Base-by-base conservation (phyloP, 164 flowering plant genomes). In the Umbellularia californica region DNA sequence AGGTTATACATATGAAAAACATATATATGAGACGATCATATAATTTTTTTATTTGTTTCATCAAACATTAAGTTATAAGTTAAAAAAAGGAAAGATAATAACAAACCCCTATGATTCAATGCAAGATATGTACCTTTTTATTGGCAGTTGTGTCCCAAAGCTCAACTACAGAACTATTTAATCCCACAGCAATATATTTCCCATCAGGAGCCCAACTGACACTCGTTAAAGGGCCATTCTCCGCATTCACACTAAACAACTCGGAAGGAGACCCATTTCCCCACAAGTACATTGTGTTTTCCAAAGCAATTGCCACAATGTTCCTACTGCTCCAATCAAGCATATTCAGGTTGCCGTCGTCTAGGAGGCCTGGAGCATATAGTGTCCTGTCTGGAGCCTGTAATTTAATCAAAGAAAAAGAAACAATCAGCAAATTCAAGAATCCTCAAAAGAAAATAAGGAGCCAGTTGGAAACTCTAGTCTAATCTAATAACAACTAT, bases 161-260 rank as follows among this genome's bases (percentile, higher is more conserved):
- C 13, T 55, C 60, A 55, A 55, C 13, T 15, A 55, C 60, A 15
- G 60, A 55, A 55, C 60, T 55, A 20, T 55, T 55, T 5, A 55
- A 15, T 55, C 60, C 60, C 70, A 88, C 77, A 11, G 88, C 87
- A 58, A 86, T 78, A 64, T 86, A 88, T 11, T 79, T 76, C 4
- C 90, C 90, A 77, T 88, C 86, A 22, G 90, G 90, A 70, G 88
- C 89, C 90, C 88, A 88, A 67, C 79, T 81, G 27, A 88, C 85
- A 74, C 89, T 86, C n/a, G 90, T 88, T 28, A 88, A 78, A 2
- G 88, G 89, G 60, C 60, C 60, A 55, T 1, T 55, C 17, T 55
- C 60, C 7, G 17, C 60, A 55, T 17, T 20, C 20, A 55, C 60
- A 20, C 20, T 55, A 15, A 55, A 20, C 17, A 55, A 20, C 60